phyloP scores from a whole-genome alignment of 2,329 filamentous ascomycete species.

The Claviceps sp. region DNA sequence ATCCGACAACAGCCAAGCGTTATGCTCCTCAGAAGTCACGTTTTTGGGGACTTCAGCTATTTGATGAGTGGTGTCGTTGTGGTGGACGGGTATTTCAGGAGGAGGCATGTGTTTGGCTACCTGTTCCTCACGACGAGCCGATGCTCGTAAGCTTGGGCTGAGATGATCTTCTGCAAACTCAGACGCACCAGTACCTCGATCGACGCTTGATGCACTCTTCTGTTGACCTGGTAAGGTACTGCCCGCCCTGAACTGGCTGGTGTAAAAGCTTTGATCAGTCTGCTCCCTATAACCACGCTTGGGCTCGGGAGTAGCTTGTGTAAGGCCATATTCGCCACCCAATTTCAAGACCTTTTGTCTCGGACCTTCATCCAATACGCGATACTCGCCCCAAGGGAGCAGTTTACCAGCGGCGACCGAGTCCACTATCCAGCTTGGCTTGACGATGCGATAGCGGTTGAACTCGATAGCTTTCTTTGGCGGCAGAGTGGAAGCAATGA shows the following conservation, averaged over 20 bases:
- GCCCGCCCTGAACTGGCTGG: constrained; percentile 46
- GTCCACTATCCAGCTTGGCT: constrained; percentile 87
- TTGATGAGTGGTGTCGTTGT: constrained; percentile 3
- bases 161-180: not conserved
- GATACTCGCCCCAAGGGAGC: constrained; percentile 75
- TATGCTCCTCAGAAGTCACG: constrained; percentile 85
- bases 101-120: not conserved
- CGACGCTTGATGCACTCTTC: not conserved
- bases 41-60: constrained; percentile 34
- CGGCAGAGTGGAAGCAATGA: constrained; percentile 80
- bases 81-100: not conserved
- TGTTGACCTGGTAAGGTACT: constrained; percentile 15
- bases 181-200: not conserved
- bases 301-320: constrained; percentile 45
- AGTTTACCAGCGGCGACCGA: constrained; percentile 71
- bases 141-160: not conserved
- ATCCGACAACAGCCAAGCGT: constrained; percentile 70
- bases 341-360: constrained; percentile 64
- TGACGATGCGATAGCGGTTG: constrained; percentile 76
- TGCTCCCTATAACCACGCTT: constrained; percentile 64
- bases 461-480: constrained; percentile 92
- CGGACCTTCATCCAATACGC: constrained; percentile 71
- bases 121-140: not conserved
- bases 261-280: constrained; percentile 72
- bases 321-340: constrained; percentile 48